These are phyloP conservation scores for Candida odintsovae DNA, from an alignment of 805 yeast genomes.

Conservation along the genomic window DNA sequence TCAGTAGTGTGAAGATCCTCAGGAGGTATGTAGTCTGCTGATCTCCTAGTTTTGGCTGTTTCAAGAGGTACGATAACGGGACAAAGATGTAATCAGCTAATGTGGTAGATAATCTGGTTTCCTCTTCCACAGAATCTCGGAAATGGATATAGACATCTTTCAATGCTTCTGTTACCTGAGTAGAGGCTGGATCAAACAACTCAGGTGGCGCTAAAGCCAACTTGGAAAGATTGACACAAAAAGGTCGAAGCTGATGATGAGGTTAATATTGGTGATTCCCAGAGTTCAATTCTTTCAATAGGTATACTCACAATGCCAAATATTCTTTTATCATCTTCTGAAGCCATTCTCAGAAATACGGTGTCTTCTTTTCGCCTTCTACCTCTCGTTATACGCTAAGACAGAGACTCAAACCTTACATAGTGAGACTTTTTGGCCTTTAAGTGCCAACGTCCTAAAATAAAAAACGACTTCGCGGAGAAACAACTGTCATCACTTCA, in stretches of 20 bases:
- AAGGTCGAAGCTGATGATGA: conserved; percentile 27
- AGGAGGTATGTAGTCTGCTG: conserved; percentile 40
- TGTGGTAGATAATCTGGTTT: conserved; percentile 26
- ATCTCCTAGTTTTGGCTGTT: conserved; percentile 41
- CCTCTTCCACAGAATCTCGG: conserved; percentile 11
- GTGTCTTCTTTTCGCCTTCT: no score
- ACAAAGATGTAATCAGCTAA: conserved; percentile 59
- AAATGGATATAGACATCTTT: conserved; percentile 25
- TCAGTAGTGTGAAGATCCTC: conserved; percentile 37
- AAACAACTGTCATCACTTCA: not conserved
- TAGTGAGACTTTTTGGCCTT: no score
- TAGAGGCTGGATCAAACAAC: conserved; percentile 27
- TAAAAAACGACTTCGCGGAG: not conserved
- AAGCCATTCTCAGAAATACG: conserved; percentile 2
- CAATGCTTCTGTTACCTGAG: conserved; percentile 27
- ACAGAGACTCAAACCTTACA: no score
- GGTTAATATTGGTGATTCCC: conserved; percentile 5
- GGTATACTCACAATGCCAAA: conserved; percentile 12
- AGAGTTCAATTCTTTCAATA: not conserved
- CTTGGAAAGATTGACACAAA: conserved; percentile 40
- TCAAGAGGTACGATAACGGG: conserved; percentile 51
- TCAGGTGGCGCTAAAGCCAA: conserved; percentile 36
- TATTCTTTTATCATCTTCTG: conserved; percentile 12
- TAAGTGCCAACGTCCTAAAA: no score
- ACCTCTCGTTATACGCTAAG: no score